These are phyloP conservation scores for Exophiala xenobiotica DNA, from an alignment of 2,329 filamentous ascomycete species.

Conservation along the genomic window DNA sequence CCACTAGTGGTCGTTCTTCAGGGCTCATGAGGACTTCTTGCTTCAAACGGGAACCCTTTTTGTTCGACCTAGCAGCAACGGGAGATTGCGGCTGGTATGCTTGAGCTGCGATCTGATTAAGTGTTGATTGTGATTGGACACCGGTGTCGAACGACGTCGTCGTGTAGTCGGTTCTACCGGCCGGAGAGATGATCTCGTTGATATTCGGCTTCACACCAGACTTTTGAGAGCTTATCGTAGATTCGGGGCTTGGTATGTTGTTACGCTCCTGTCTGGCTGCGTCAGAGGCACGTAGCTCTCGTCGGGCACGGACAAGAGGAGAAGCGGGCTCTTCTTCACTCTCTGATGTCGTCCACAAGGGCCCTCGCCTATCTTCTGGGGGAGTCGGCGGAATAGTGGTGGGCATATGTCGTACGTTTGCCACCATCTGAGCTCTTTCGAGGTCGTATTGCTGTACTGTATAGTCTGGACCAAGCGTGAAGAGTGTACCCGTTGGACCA, in stretches of 20 bases:
- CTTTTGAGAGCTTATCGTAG: constrained; percentile 56
- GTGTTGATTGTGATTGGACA: constrained; percentile 18
- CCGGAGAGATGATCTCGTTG: constrained; percentile 42
- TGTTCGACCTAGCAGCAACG: constrained; percentile 44
- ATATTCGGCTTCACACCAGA: constrained; percentile 48
- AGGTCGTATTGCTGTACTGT: constrained; percentile 95
- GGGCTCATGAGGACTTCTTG: constrained; percentile 80
- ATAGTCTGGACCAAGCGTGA: constrained; percentile 83
- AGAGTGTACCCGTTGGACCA: constrained; percentile 85
- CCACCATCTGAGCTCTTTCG: constrained; percentile 79
- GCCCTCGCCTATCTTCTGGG: constrained; percentile 65
- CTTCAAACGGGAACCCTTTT: constrained; percentile 66
- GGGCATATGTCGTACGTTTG: constrained; percentile 82
- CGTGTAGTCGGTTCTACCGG: constrained; percentile 43
- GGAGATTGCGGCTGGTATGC: constrained; percentile 49
- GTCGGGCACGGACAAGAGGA: constrained; percentile 71
- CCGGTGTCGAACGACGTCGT: constrained; percentile 47
- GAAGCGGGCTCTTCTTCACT: constrained; percentile 73
- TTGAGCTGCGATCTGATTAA: constrained; percentile 32
- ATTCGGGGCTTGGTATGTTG: constrained; percentile 68
- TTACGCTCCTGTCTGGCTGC: constrained; percentile 61
- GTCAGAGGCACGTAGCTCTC: constrained; percentile 66
- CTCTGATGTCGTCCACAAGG: constrained; percentile 55
- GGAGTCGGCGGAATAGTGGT: constrained; percentile 73
- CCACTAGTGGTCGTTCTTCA: constrained; percentile 67